These are phyloP conservation scores for Malus hybrid DNA, from an alignment of 331 rosid genomes.

Conservation along the genomic window DNA sequence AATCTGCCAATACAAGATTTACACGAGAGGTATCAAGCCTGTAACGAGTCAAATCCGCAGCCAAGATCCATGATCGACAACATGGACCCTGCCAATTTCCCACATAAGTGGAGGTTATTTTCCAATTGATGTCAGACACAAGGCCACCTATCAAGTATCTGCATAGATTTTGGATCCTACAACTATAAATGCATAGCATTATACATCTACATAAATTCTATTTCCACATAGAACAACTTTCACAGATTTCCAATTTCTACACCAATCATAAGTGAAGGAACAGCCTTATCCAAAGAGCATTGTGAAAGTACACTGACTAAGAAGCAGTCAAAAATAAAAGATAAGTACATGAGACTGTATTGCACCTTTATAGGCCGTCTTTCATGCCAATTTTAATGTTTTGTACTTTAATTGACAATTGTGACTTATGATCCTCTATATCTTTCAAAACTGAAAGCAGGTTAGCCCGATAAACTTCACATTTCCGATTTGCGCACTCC, in stretches of 20 bases:
- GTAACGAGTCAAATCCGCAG: neutral
- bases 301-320: conserved; percentile 9
- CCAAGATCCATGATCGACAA: neutral
- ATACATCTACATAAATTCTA: neutral
- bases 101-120: neutral
- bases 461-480: conserved; percentile 92
- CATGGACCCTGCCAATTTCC: neutral
- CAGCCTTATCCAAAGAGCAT: conserved; percentile 1
- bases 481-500: conserved; percentile 70
- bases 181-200: neutral
- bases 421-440: conserved; percentile 90
- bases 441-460: conserved; percentile 91
- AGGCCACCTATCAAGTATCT: conserved; percentile 6
- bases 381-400: conserved; percentile 90
- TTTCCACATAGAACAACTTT: neutral
- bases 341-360: conserved; percentile 15
- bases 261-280: conserved; percentile 7
- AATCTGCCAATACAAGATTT: neutral
- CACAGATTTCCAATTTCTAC: conserved; percentile 1
- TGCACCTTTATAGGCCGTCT: conserved; percentile 60
- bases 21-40: neutral
- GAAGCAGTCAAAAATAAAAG: neutral
- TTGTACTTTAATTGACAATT: conserved; percentile 85
- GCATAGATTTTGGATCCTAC: neutral
- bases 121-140: neutral